Evolutionary conservation across 306 rosid genomes (phyloP).

Genomic region (Vachellia collinsii): DNA sequence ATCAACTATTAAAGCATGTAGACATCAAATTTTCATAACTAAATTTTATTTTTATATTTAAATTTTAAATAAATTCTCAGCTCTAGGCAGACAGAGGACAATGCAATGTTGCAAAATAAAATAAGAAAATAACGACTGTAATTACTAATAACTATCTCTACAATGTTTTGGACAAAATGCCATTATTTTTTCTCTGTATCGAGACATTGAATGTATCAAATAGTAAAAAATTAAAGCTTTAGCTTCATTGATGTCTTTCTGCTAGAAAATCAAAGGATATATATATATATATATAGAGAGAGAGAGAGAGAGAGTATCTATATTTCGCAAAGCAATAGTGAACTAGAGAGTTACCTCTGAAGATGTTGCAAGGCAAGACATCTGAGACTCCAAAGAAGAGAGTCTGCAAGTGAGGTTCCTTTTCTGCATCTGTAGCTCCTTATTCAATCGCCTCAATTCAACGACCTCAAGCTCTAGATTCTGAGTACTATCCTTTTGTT

Average conservation of each 20-base stretch:
- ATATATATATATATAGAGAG: too few relatives aligned
- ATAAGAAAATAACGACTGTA: slow-evolving; percentile 7
- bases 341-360: slow-evolving; percentile 59
- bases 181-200: neutral
- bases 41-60: neutral
- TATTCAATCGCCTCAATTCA: slow-evolving; percentile 84
- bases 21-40: neutral
- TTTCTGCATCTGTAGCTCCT: slow-evolving; percentile 94
- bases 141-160: neutral
- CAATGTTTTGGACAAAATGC: neutral
- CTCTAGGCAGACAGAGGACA: neutral
- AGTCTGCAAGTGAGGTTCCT: slow-evolving; percentile 79
- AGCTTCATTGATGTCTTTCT: neutral
- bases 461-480: slow-evolving; percentile 82
- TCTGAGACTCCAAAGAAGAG: slow-evolving; percentile 66
- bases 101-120: neutral
- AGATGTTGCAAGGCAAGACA: slow-evolving; percentile 58
- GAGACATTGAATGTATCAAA: neutral
- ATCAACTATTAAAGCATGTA: neutral
- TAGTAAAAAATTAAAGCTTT: slow-evolving; percentile 15
- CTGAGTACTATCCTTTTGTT: slow-evolving; percentile 39
- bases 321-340: neutral
- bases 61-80: neutral
- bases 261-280: neutral
- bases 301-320: neutral